Evolutionary conservation across 768 basidiomycete genomes (phyloP).

Genomic region (Clitopilus passeckerianus): DNA sequence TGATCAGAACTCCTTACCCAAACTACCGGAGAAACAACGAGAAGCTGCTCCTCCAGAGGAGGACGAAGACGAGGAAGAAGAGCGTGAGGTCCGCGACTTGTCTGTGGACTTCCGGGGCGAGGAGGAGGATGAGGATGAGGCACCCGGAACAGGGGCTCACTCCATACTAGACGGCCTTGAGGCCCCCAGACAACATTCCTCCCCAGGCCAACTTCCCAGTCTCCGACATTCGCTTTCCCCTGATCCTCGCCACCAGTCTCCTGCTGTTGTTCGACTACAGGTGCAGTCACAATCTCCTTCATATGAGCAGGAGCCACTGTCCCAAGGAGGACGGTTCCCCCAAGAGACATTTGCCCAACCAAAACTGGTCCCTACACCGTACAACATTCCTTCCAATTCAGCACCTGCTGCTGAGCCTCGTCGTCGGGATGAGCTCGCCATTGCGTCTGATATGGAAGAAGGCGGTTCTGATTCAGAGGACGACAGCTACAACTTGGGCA

Average conservation of each 20-base stretch:
- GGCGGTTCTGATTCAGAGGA: slow-evolving; percentile 30
- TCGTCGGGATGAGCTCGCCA: slow-evolving; percentile 1
- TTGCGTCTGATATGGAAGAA: slow-evolving; percentile 6
- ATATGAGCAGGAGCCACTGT: too few species aligned
- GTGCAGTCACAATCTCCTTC: too few species aligned
- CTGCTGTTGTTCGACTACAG: too few species aligned
- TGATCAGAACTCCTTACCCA: not conserved
- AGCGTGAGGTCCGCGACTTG: not conserved
- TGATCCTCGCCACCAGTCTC: too few species aligned
- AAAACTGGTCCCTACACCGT: too few species aligned
- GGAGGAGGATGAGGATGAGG: not conserved
- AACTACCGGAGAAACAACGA: not conserved
- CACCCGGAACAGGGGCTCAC: too few species aligned
- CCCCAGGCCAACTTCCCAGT: too few species aligned
- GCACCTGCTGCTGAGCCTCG: not conserved
- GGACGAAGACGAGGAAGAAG: slow-evolving; percentile 7
- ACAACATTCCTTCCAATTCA: not conserved
- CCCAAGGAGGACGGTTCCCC: too few species aligned
- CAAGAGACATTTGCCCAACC: too few species aligned
- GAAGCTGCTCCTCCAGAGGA: not conserved
- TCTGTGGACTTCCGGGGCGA: not conserved
- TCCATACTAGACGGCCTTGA: too few species aligned
- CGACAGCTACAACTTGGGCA: slow-evolving; percentile 37
- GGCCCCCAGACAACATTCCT: too few species aligned
- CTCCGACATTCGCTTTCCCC: too few species aligned